A percentile compares a stretch with the other conserved stretches of the same genome.
Evolutionary conservation across 2,329 filamentous ascomycete species (phyloP).

Genomic region (Trichoderma polysporum): DNA sequence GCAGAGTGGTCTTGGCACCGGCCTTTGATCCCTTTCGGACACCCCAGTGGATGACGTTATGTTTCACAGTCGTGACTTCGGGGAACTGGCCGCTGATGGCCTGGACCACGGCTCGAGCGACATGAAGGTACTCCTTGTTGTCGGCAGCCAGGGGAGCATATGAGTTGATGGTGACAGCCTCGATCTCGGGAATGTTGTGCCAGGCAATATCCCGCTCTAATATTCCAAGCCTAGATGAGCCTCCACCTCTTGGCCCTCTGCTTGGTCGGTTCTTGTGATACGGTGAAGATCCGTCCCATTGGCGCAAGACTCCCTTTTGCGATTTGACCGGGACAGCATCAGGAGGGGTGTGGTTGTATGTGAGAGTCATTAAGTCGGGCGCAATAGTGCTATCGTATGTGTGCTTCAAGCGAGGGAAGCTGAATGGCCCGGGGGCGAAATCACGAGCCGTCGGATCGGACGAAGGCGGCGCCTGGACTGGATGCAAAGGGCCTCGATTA

Average conservation of each 20-base stretch:
- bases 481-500: conserved; percentile 89
- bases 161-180: conserved; percentile 76
- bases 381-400: conserved; percentile 86
- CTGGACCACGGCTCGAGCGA: conserved; percentile 81
- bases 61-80: conserved; percentile 65
- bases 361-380: conserved; percentile 82
- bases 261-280: conserved; percentile 91
- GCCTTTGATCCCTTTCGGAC: conserved; percentile 69
- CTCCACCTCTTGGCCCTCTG: conserved; percentile 76
- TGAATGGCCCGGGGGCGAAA: conserved; percentile 90
- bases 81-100: conserved; percentile 79
- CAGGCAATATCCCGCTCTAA: conserved; percentile 75
- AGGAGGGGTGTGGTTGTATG: conserved; percentile 82
- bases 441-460: conserved; percentile 86
- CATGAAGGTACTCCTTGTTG: conserved; percentile 73
- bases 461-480: conserved; percentile 81
- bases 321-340: conserved; percentile 58
- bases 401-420: conserved; percentile 80
- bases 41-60: conserved; percentile 72
- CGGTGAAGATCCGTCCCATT: conserved; percentile 87
- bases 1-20: conserved; percentile 74
- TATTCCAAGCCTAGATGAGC: conserved; percentile 62
- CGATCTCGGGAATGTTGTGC: conserved; percentile 80
- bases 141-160: conserved; percentile 68
- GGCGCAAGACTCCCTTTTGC: conserved; percentile 65